Conservation (phyloP, 306 rosid genomes). For the Clitoria ternatea region DNA sequence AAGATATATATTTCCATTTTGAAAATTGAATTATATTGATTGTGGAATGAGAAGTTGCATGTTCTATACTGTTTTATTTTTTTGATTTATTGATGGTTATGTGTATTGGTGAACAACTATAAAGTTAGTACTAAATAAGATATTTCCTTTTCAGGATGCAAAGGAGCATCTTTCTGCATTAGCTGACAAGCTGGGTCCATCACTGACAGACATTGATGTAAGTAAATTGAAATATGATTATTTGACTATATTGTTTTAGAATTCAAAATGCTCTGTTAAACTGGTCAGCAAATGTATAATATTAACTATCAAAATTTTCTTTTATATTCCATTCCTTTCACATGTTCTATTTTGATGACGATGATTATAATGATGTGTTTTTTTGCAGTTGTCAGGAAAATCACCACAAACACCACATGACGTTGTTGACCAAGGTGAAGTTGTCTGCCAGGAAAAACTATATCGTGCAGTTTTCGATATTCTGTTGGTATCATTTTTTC, state of each 20-base stretch:
- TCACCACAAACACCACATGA: conserved; percentile 52
- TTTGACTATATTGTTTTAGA: conserved; percentile 15
- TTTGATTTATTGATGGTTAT: conserved; percentile 3
- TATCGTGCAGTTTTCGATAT: conserved; percentile 45
- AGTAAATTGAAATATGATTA: conserved; percentile 28
- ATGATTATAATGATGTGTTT: conserved; percentile 18
- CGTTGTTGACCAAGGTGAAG: conserved; percentile 86
- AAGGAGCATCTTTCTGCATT: conserved; percentile 94
- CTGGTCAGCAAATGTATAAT: conserved; percentile 7
- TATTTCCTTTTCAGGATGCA: conserved; percentile 73
- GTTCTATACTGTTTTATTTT: conserved; percentile 8
- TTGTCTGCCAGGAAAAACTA: conserved; percentile 48
- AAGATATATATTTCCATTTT: background rate
- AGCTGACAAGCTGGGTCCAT: conserved; percentile 92
- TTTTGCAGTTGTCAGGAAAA: conserved; percentile 79
- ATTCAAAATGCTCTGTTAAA: background rate
- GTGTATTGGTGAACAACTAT: conserved; percentile 12
- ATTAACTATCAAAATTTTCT: background rate
- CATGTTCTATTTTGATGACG: conserved; percentile 24
- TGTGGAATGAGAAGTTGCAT: conserved; percentile 9
- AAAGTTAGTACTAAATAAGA: conserved; percentile 30
- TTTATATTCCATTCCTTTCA: conserved; percentile 4
- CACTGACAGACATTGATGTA: conserved; percentile 90
- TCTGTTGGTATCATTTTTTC: conserved; percentile 37
- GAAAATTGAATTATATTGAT: background rate